Percentiles rank a stretch among this genome's conserved stretches.
phyloP scores from a whole-genome alignment of 768 basidiomycete genomes.

The Leccinum ochraceum region DNA sequence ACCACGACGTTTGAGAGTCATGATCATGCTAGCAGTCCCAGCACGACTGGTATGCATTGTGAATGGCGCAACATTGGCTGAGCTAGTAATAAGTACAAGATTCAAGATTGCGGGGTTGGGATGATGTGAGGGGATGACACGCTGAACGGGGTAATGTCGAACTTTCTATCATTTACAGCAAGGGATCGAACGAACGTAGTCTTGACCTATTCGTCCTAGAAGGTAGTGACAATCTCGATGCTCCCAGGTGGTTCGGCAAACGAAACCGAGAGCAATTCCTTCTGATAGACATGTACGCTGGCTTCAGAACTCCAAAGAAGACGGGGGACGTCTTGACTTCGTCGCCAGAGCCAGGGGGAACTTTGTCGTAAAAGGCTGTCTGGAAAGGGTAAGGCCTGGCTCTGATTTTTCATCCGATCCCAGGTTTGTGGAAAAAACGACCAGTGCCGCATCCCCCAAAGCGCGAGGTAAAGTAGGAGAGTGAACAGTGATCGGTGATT shows the following conservation, averaged over 20 bases:
- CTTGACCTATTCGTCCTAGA: conserved; percentile 24
- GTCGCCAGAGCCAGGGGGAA: conserved; percentile 4
- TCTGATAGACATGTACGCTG: conserved; percentile 19
- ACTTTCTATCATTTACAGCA: conserved; percentile 11
- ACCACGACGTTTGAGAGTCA: conserved; percentile 59
- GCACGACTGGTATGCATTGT: conserved; percentile 56
- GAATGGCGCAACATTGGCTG: conserved; percentile 42
- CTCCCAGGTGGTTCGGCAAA: conserved; percentile 37
- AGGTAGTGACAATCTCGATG: conserved; percentile 11
- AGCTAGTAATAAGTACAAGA: conserved; percentile 47
- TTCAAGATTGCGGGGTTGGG: conserved; percentile 45
- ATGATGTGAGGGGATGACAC: conserved; percentile 28
- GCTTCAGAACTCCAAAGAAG: conserved; percentile 65
- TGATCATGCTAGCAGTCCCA: conserved; percentile 52
- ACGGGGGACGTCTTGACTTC: conserved; percentile 38
- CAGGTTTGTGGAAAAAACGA: not conserved
- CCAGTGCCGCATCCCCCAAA: conserved; percentile 26
- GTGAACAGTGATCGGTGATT: conserved; percentile 69
- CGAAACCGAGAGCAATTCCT: conserved; percentile 25
- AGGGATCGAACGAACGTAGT: conserved; percentile 41
- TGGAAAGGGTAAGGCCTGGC: conserved; percentile 45
- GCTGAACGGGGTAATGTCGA: conserved; percentile 6
- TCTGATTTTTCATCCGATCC: conserved; percentile 69
- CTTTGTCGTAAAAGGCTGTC: conserved; percentile 18
- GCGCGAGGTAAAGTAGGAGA: conserved; percentile 70